Evolutionary conservation across 768 basidiomycete species (phyloP).

Genomic region (Tulasnella calospora): DNA sequence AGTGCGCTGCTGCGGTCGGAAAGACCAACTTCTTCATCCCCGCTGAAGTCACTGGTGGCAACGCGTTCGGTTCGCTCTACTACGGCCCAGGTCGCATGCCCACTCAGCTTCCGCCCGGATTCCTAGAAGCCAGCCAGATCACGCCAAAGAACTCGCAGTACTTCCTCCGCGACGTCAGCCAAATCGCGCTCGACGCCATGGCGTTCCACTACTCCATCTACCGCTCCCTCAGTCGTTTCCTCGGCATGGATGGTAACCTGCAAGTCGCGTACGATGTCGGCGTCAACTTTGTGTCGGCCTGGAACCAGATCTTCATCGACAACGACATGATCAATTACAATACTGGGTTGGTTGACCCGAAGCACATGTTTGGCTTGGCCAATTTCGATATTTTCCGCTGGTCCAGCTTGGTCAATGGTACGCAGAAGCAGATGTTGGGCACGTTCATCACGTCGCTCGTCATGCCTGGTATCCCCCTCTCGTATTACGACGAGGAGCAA

Average conservation of each 20-base stretch:
- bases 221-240: constrained; percentile 75
- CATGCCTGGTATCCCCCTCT: constrained; percentile 82
- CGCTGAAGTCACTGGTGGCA: constrained; percentile 92
- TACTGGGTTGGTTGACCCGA: constrained; percentile 65
- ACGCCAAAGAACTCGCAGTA: constrained; percentile 59
- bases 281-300: constrained; percentile 78
- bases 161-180: constrained; percentile 65
- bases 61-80: constrained; percentile 83
- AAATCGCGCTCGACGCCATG: constrained; percentile 65
- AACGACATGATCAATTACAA: constrained; percentile 79
- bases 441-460: constrained; percentile 73
- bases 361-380: constrained; percentile 86
- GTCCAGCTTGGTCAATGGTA: constrained; percentile 83
- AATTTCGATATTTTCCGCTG: constrained; percentile 95
- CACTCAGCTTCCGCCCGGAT: constrained; percentile 62
- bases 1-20: constrained; percentile 63
- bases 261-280: constrained; percentile 82
- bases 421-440: constrained; percentile 65
- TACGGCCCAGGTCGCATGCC: constrained; percentile 85
- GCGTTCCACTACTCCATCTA: constrained; percentile 96
- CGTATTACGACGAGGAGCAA: constrained; percentile 92
- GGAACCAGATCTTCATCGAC: constrained; percentile 86
- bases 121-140: constrained; percentile 62
- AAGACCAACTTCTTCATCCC: constrained; percentile 88
- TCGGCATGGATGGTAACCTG: constrained; percentile 95